Evolutionary conservation across 208 protist genomes (phyloP), one percentile per base, ranked within the genome.

Genomic region (Trypanosoma cruzi): DNA sequence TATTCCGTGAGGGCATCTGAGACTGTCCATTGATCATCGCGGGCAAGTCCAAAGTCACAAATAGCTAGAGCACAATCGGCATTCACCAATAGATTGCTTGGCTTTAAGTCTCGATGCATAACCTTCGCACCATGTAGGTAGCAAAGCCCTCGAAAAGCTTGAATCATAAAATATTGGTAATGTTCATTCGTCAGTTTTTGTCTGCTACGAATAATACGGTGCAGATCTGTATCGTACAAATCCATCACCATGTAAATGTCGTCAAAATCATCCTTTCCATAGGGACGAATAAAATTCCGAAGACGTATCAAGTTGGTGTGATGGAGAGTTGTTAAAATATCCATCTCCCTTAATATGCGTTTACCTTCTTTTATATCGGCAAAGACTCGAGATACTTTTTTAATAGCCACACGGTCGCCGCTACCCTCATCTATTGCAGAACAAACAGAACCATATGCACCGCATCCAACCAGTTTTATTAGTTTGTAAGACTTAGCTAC

Each of bases 141-240:
- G 81, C 98, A 94, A 20, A 99, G 71, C 2, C 95, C 97, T 28
- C 93, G 73, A 59, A 99, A 94, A 6, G 98, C 94, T 77, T 99
- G 98, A 75, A 99, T 99, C 63, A 99, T 89, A 77, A 99, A 99
- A 76, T 99, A 99, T 77, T 99, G 97, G 36, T 93, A 79, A 74
- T 99, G 99, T 48, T 99, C 98, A 63, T 99, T 93, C 18, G 97
- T 96, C 4, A 99, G 85, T 36, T 77, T 83, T 68, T 99, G 95
- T 42, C 89, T 52, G 53, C 97, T 99, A 20, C 75, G 54, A 71
- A 99, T 99, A 59, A 99, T 98, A 37, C 97, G 89, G 70, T 99
- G 93, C 34, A 99, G 79, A 84, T 99, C 98, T 0, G 98, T 99
- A 79, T 99, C 98, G 85, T 93, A 93, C 28, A 97, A 64, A 52